Base-by-base conservation (phyloP, 768 basidiomycete genomes). In the Rhizopogon vesiculosus region DNA sequence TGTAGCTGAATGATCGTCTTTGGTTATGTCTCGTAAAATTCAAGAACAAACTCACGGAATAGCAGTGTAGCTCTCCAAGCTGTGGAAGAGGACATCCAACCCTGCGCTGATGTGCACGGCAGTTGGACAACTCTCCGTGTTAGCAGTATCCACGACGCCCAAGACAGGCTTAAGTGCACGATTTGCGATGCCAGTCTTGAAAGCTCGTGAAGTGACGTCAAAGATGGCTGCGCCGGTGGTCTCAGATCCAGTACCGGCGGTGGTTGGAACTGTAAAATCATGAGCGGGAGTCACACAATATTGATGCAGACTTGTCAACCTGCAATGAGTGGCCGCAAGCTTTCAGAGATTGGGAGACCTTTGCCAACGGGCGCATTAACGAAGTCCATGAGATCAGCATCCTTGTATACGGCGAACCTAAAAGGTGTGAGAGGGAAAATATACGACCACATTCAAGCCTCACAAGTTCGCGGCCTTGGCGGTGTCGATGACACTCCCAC, bases 131-230 rank as follows among this genome's bases (percentile, higher is more conserved):
- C 83, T 85, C 59, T 90, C 89, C 2, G 95, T 98, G 74, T 96
- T 97, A 60, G 85, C 78, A 1, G 93, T 89, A 65, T 98, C 96
- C 31, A 86, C 85, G 60, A 93, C 83, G 31, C 92, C 96, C 22
- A 98, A 78, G 2, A 86, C 79, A 0, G 96, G 96, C 59, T 95
- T 93, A 73, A 98, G 74, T 3, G 94, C 92, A 39, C 95, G 84
- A 65, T 81, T 93, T 0, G 96, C 89, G 61, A 98, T 98, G 43
- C 96, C 96, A 13, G 96, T 98, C 78, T 98, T 98, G 82, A 98
- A 97, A 5, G 87, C 83, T 63, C 81, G 84, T 0, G 93, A 93
- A 0, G 95, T 91, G 43, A 97, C 92, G 64, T 95, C 91, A 53
- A 97, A 80, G 61, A 98, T 96, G 10, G 95, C 92, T 0, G 95